These are phyloP conservation scores for Gloeostereum incarnatum DNA, from an alignment of 768 basidiomycete genomes.

Conservation along the genomic window DNA sequence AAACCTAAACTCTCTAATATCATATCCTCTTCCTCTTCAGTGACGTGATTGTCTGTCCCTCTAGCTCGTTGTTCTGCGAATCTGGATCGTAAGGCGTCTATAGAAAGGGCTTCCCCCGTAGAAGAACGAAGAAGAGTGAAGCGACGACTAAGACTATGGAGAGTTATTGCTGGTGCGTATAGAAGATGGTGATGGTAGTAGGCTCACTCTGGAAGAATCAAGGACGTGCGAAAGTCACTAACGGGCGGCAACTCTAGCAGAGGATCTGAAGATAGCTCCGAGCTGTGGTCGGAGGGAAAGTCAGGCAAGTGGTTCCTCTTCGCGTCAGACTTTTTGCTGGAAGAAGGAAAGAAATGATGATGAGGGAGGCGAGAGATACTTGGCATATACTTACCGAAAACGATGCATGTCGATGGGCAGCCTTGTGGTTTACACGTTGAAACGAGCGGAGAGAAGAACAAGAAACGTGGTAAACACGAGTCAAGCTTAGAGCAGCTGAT, in stretches of 20 bases:
- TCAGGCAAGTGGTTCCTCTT: slow-evolving; percentile 37
- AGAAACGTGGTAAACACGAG: slow-evolving; percentile 78
- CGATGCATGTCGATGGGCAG: slow-evolving; percentile 61
- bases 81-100: slow-evolving; percentile 55
- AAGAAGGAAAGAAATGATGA: slow-evolving; percentile 7
- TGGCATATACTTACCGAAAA: slow-evolving; percentile 57
- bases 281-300: slow-evolving; percentile 17
- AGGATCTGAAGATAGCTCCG: slow-evolving; percentile 22
- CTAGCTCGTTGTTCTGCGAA: slow-evolving; percentile 71
- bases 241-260: slow-evolving; percentile 55
- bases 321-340: slow-evolving; percentile 73
- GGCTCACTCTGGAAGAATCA: slow-evolving; percentile 77
- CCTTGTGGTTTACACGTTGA: slow-evolving; percentile 71
- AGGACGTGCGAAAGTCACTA: slow-evolving; percentile 78
- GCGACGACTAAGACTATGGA: slow-evolving; percentile 63
- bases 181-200: slow-evolving; percentile 7
- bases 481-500: slow-evolving; percentile 14
- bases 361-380: slow-evolving; percentile 14
- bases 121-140: slow-evolving; percentile 72
- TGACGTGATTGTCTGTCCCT: slow-evolving; percentile 58
- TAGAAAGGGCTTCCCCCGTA: slow-evolving; percentile 52
- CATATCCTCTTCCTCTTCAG: slow-evolving; percentile 82
- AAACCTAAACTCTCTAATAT: slow-evolving; percentile 64
- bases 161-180: slow-evolving; percentile 13
- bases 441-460: slow-evolving; percentile 25